phyloP scores from a whole-genome alignment of 2,329 filamentous ascomycete species.

The Paecilomyces dactylethromorphus region DNA sequence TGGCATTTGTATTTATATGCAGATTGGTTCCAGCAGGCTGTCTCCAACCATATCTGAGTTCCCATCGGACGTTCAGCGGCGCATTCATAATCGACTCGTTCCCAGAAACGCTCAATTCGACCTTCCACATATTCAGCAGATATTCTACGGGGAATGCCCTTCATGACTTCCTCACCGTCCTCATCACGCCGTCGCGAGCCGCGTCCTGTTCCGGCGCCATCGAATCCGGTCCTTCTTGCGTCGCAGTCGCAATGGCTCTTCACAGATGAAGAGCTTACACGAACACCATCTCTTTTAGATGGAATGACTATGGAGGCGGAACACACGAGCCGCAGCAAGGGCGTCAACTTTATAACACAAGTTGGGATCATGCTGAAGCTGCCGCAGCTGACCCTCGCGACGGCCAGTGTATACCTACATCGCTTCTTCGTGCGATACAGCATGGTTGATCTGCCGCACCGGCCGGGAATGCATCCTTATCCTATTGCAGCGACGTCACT shows the following conservation, averaged over 20 bases:
- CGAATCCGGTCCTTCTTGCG: slow-evolving; percentile 46
- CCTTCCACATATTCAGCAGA: not conserved
- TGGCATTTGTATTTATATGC: not conserved
- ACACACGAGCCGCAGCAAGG: slow-evolving; percentile 74
- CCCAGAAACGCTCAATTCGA: not conserved
- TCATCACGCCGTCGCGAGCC: slow-evolving; percentile 15
- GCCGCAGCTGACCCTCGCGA: slow-evolving; percentile 85
- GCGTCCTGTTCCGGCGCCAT: slow-evolving; percentile 29
- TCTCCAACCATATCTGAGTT: not conserved
- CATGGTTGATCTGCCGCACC: slow-evolving; percentile 64
- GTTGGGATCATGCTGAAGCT: slow-evolving; percentile 88
- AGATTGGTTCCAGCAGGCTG: not conserved
- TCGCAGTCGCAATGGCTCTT: slow-evolving; percentile 80
- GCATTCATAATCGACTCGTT: not conserved
- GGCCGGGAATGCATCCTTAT: slow-evolving; percentile 77
- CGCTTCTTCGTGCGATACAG: slow-evolving; percentile 89
- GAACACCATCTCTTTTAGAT: slow-evolving; percentile 77
- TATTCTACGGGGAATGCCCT: not conserved
- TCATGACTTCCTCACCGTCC: slow-evolving; percentile 21
- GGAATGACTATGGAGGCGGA: slow-evolving; percentile 74
- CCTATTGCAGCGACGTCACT: slow-evolving; percentile 86
- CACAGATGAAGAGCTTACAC: slow-evolving; percentile 70
- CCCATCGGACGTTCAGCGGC: not conserved
- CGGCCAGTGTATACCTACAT: slow-evolving; percentile 91
- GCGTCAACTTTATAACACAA: slow-evolving; percentile 93